A percentile compares a stretch with the other conserved stretches of the same genome.
Evolutionary conservation across 2,329 filamentous ascomycete genomes (phyloP).

Genomic region (Diaporthe destruens): DNA sequence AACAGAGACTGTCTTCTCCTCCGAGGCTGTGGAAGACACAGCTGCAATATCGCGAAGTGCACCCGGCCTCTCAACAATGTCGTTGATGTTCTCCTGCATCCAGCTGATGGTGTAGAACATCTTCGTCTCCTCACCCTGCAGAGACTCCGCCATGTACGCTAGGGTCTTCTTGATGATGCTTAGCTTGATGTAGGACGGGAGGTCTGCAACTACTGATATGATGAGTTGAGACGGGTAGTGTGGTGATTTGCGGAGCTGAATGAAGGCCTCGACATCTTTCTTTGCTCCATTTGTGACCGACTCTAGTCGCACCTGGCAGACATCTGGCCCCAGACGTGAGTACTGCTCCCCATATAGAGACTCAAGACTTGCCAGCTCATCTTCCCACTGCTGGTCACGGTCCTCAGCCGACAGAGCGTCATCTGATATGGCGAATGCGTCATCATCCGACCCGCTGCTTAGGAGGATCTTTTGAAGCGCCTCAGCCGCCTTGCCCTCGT

Average conservation of each 20-base stretch:
- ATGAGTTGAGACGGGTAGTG: constrained; percentile 80
- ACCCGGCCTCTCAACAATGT: constrained; percentile 87
- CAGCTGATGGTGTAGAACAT: constrained; percentile 92
- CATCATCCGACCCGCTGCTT: constrained; percentile 55
- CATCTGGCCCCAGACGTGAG: constrained; percentile 67
- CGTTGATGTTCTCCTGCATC: constrained; percentile 86
- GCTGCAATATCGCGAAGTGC: constrained; percentile 86
- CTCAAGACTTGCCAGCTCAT: constrained; percentile 86
- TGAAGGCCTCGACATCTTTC: constrained; percentile 63
- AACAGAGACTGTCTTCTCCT: constrained; percentile 56
- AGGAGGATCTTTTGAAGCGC: constrained; percentile 80
- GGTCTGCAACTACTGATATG: constrained; percentile 75
- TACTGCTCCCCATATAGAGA: constrained; percentile 87
- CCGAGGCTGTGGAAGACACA: constrained; percentile 76
- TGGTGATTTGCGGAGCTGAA: constrained; percentile 78
- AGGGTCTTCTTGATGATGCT: constrained; percentile 86
- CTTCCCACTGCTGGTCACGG: constrained; percentile 79
- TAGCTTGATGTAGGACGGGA: constrained; percentile 93
- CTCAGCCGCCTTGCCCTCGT: constrained; percentile 84
- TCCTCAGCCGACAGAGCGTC: constrained; percentile 46
- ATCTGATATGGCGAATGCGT: constrained; percentile 42
- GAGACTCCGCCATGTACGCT: constrained; percentile 75
- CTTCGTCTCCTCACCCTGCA: constrained; percentile 87
- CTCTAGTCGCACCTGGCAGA: constrained; percentile 78
- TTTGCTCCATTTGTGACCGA: constrained; percentile 64